phyloP scores from a whole-genome alignment of 75 land plant genomes.

The Cunninghamia lanceolata region DNA sequence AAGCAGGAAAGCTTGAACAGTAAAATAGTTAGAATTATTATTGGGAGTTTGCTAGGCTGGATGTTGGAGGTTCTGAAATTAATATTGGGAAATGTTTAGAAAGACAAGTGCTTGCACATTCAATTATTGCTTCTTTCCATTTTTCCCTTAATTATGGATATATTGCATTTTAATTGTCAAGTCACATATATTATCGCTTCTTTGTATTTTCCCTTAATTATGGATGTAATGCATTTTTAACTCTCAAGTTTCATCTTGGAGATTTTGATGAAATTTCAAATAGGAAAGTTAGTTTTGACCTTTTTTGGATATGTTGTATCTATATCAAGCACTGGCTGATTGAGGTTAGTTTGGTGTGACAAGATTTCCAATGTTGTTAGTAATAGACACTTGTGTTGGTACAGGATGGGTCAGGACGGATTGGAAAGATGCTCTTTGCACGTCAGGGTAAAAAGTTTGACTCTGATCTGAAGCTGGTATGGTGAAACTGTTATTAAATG shows the following conservation, averaged over 20 bases:
- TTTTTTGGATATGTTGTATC: neutral
- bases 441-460: slow-evolving; percentile 98
- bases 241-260: neutral
- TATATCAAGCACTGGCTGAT: neutral
- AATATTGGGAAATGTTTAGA: neutral
- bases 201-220: neutral
- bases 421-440: slow-evolving; percentile 97
- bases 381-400: neutral
- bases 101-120: neutral
- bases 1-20: neutral
- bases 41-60: neutral
- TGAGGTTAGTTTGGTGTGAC: neutral
- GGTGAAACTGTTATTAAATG: neutral
- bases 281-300: neutral
- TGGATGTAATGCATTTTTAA: neutral
- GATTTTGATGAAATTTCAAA: neutral
- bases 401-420: slow-evolving; percentile 97
- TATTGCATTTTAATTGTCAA: too few species aligned
- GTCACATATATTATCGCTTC: neutral
- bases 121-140: neutral
- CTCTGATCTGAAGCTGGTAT: slow-evolving; percentile 91
- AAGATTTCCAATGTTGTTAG: neutral
- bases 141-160: neutral
- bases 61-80: neutral
- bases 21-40: neutral